Conservation (phyloP, 768 basidiomycete genomes). For the Paxillus involutus region DNA sequence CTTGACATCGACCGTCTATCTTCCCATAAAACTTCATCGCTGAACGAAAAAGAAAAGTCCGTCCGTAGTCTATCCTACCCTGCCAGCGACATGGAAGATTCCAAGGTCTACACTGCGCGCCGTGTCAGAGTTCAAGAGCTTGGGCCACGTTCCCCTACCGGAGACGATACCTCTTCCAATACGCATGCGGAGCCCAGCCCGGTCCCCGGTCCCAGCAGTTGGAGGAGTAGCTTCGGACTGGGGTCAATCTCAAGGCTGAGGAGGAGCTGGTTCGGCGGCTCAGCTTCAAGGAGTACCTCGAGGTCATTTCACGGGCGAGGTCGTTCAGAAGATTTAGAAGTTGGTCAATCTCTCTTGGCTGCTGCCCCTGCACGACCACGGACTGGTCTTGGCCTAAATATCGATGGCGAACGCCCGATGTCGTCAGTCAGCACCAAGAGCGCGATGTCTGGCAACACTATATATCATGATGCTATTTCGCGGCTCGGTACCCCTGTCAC, state of each 20-base stretch:
- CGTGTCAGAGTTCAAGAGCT: slow-evolving; percentile 40
- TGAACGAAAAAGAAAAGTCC: slow-evolving; percentile 34
- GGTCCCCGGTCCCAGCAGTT: slow-evolving; percentile 29
- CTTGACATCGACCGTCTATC: slow-evolving; percentile 33
- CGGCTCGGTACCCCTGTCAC: slow-evolving; percentile 46
- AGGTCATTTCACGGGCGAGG: slow-evolving; percentile 24
- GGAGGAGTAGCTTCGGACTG: slow-evolving; percentile 43
- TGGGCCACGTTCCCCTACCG: slow-evolving; percentile 23
- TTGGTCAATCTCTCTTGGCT: slow-evolving; percentile 38
- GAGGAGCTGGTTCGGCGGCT: slow-evolving; percentile 56
- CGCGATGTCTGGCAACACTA: slow-evolving; percentile 50
- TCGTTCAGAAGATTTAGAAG: slow-evolving; percentile 47
- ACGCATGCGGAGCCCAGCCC: slow-evolving; percentile 14
- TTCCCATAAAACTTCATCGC: slow-evolving; percentile 21
- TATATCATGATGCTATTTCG: slow-evolving; percentile 65
- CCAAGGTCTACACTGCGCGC: slow-evolving; percentile 35
- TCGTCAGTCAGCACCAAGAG: slow-evolving; percentile 60
- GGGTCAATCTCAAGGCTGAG: slow-evolving; percentile 50
- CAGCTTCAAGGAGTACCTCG: slow-evolving; percentile 30
- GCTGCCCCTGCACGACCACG: slow-evolving; percentile 22
- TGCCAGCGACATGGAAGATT: slow-evolving; percentile 31
- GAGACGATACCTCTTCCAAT: slow-evolving; percentile 13
- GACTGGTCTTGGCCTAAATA: slow-evolving; percentile 36
- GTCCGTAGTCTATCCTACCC: slow-evolving; percentile 33
- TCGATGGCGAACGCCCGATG: slow-evolving; percentile 50